These are phyloP conservation scores for Lycium ferocissimum DNA, from an alignment of 257 asterid species.

Conservation along the genomic window DNA sequence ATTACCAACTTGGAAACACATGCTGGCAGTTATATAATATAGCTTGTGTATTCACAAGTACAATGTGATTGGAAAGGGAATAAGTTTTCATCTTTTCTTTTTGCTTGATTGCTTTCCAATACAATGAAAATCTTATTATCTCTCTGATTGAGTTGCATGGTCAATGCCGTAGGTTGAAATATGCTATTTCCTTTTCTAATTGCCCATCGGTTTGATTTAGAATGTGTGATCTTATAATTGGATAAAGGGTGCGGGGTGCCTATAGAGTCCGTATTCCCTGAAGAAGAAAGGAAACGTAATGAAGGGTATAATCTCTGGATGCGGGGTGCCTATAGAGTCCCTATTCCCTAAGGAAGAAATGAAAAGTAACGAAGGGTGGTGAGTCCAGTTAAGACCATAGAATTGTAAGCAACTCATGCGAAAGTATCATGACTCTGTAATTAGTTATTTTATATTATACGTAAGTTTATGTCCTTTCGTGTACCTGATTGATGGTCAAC, in stretches of 20 bases:
- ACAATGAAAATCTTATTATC: not conserved
- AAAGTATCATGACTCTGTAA: not conserved
- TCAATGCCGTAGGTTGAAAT: conserved; percentile 15
- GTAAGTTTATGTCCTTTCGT: not conserved
- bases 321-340: not conserved
- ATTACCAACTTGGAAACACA: conserved; percentile 7
- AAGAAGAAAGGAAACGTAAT: not conserved
- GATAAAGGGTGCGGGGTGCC: conserved; percentile 7
- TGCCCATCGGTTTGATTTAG: conserved; percentile 8
- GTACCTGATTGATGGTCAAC: conserved; percentile 15
- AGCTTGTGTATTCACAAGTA: not conserved
- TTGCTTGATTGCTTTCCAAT: not conserved
- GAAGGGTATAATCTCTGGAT: not conserved
- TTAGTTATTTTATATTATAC: not conserved
- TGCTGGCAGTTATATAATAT: not conserved
- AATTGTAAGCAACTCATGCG: not conserved
- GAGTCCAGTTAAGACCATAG: conserved; percentile 3
- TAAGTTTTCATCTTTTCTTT: not conserved
- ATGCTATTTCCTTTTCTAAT: not conserved
- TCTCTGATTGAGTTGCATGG: conserved; percentile 9
- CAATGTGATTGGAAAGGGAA: not conserved
- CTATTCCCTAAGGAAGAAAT: not conserved
- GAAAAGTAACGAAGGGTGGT: not conserved
- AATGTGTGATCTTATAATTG: not conserved
- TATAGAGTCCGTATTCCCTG: not conserved